Percentiles rank a stretch among this genome's conserved stretches.
These are phyloP conservation scores for Deuterostichococcus epilithicus DNA, from an alignment of 139 green algal species.

Conservation along the genomic window DNA sequence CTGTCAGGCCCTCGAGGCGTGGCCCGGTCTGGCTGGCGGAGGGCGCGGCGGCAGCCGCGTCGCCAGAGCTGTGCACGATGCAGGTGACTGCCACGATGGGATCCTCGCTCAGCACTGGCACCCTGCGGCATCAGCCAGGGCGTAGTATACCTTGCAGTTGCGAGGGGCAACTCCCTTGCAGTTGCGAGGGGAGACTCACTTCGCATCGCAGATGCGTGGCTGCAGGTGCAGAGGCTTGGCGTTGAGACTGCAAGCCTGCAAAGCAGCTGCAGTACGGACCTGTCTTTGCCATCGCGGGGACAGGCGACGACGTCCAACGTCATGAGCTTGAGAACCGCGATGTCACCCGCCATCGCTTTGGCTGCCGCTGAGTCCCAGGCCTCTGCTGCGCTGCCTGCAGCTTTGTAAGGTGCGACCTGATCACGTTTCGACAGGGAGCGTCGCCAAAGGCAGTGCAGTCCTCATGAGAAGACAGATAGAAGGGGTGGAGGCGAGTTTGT, in stretches of 20 bases:
- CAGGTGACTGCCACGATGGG: slow-evolving; percentile 60
- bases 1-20: not conserved
- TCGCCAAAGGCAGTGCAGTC: too few species aligned
- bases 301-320: slow-evolving; percentile 55
- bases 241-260: too few species aligned
- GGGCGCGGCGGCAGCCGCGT: not conserved
- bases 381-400: not conserved
- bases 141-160: too few species aligned
- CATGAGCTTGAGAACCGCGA: slow-evolving; percentile 48
- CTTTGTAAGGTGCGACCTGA: too few species aligned
- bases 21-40: not conserved
- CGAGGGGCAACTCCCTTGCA: too few species aligned
- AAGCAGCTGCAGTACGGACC: slow-evolving; percentile 2
- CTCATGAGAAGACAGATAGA: too few species aligned
- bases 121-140: slow-evolving; percentile 20
- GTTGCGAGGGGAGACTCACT: too few species aligned
- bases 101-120: slow-evolving; percentile 39
- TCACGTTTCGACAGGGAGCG: too few species aligned
- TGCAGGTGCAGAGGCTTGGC: too few species aligned
- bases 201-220: too few species aligned
- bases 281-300: slow-evolving; percentile 40
- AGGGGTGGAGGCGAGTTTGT: too few species aligned
- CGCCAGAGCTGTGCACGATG: slow-evolving; percentile 16
- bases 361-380: not conserved
- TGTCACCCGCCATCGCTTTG: slow-evolving; percentile 36